These are phyloP conservation scores for Ceriops decandra DNA, from an alignment of 345 rosid genomes.

Conservation along the genomic window DNA sequence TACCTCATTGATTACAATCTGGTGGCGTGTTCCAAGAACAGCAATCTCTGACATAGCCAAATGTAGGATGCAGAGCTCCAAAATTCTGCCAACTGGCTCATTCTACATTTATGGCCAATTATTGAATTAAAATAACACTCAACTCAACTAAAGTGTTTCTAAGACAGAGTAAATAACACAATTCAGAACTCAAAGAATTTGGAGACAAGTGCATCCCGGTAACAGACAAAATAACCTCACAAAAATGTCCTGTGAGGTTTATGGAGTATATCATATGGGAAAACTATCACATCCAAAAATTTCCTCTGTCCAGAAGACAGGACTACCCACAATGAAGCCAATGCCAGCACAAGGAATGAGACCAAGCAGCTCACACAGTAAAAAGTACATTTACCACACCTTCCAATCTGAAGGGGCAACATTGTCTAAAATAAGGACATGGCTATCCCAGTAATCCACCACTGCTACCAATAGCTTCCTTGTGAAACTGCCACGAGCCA, in stretches of 20 bases:
- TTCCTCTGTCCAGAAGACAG: background rate
- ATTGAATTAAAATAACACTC: background rate
- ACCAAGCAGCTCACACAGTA: background rate
- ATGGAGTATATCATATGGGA: too few relatives aligned
- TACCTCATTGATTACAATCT: conserved; percentile 93
- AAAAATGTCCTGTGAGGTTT: too few relatives aligned
- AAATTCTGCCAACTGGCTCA: conserved; percentile 79
- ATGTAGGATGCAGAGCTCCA: conserved; percentile 88
- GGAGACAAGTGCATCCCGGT: too few relatives aligned
- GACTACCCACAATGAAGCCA: too few relatives aligned
- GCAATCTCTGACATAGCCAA: conserved; percentile 91
- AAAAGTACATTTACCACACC: conserved; percentile 37
- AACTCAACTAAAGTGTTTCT: background rate
- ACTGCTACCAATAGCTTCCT: conserved; percentile 90
- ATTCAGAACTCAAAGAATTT: background rate
- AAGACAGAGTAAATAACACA: background rate
- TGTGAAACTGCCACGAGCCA: conserved; percentile 59
- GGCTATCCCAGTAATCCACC: conserved; percentile 77
- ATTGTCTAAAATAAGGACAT: conserved; percentile 68
- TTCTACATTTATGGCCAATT: conserved; percentile 31
- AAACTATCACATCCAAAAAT: too few relatives aligned
- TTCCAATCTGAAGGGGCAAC: conserved; percentile 82
- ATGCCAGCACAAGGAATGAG: background rate
- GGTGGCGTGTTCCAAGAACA: conserved; percentile 80
- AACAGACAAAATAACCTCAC: too few relatives aligned